Evolutionary conservation across 1,139 yeast genomes (phyloP).

Genomic region (Magnusiomyces fungicola): DNA sequence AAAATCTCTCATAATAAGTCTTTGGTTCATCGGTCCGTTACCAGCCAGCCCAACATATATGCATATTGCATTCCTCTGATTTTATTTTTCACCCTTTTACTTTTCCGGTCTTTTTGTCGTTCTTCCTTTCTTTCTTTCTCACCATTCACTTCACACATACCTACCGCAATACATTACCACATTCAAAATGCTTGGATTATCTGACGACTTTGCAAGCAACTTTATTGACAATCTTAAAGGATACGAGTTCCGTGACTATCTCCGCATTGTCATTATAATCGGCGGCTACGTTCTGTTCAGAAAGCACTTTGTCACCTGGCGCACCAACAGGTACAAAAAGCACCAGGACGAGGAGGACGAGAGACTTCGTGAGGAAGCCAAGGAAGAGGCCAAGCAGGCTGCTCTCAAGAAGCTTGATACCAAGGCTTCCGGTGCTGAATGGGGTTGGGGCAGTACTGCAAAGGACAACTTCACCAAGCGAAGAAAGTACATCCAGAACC

Average conservation of each 20-base stretch:
- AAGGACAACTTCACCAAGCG: slow-evolving; percentile 9
- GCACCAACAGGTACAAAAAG: slow-evolving; percentile 9
- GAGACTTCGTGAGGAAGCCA: slow-evolving; percentile 7
- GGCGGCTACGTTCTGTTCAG: slow-evolving; percentile 15
- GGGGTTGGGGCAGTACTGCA: slow-evolving; percentile 16
- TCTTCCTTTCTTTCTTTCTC: no score
- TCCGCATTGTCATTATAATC: slow-evolving; percentile 14
- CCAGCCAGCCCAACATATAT: no score
- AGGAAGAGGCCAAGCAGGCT: slow-evolving; percentile 8
- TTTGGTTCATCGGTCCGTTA: no score
- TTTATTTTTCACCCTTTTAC: no score
- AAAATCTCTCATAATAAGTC: no score
- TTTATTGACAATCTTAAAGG: slow-evolving; percentile 9
- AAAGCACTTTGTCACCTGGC: slow-evolving; percentile 12
- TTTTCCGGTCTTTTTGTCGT: no score
- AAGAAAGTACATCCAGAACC: slow-evolving; percentile 13
- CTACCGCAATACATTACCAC: no score
- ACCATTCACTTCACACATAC: no score
- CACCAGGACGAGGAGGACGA: slow-evolving; percentile 10
- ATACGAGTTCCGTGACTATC: slow-evolving; percentile 12
- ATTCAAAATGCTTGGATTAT: no score
- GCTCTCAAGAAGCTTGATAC: slow-evolving; percentile 8
- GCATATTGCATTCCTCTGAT: no score
- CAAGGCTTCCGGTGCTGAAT: slow-evolving; percentile 4
- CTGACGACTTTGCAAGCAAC: neutral